phyloP scores from a whole-genome alignment of 768 basidiomycete species.

The Phlebiopsis flavidoalba region DNA sequence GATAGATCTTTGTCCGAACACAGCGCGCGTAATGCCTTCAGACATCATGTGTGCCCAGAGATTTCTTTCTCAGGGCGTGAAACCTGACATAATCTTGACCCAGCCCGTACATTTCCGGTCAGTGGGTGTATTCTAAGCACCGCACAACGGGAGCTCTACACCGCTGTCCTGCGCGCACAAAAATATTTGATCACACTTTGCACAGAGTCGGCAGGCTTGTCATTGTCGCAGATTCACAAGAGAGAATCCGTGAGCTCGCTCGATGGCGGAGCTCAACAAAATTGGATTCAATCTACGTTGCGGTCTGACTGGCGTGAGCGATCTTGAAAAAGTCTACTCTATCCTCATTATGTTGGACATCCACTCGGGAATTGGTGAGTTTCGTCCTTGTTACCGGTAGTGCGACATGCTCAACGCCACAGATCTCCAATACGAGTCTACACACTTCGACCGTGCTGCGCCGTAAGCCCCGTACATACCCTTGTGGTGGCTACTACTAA shows the following conservation, averaged over 20 bases:
- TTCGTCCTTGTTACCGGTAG: neutral
- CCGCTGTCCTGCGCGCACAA: constrained; percentile 68
- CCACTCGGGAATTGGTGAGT: constrained; percentile 84
- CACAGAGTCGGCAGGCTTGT: constrained; percentile 48
- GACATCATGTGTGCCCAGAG: constrained; percentile 83
- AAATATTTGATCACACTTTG: constrained; percentile 62
- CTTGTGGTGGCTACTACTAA: neutral
- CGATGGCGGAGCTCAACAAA: constrained; percentile 66
- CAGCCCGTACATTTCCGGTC: constrained; percentile 85
- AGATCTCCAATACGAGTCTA: constrained; percentile 93
- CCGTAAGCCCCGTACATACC: constrained; percentile 33
- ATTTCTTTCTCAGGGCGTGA: neutral
- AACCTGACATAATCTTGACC: neutral
- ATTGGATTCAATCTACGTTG: constrained; percentile 67
- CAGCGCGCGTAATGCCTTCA: constrained; percentile 89
- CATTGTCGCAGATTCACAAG: constrained; percentile 77
- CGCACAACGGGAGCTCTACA: constrained; percentile 83
- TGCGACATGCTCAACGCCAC: neutral
- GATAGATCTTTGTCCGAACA: neutral
- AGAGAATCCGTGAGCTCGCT: constrained; percentile 62
- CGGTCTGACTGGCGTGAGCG: constrained; percentile 37
- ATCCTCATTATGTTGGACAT: constrained; percentile 92
- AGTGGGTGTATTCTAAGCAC: constrained; percentile 74
- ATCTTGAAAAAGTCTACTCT: constrained; percentile 69
- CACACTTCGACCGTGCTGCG: constrained; percentile 47